Percentiles rank a stretch among this genome's conserved stretches.
These are phyloP conservation scores for Phyllosticta ampelicida DNA, from an alignment of 2,329 filamentous ascomycete genomes.

Conservation along the genomic window DNA sequence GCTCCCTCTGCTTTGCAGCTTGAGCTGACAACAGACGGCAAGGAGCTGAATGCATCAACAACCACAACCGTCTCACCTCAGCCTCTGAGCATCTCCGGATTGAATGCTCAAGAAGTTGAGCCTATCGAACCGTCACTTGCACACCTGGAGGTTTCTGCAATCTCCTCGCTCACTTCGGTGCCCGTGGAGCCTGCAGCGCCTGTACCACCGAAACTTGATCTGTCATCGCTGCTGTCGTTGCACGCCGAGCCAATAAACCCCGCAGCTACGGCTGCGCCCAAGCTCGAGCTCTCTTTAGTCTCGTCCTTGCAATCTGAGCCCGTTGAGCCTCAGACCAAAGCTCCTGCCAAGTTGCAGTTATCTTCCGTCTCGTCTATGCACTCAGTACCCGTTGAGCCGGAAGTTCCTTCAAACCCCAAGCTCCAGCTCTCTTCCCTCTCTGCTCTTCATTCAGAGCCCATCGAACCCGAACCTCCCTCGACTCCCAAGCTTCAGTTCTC, in stretches of 20 bases:
- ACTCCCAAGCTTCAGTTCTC: conserved; percentile 9
- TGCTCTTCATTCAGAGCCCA: conserved; percentile 14
- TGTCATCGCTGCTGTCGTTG: conserved; percentile 7
- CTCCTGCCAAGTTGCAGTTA: conserved; percentile 25
- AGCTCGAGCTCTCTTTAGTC: conserved; percentile 36
- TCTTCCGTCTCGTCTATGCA: conserved; percentile 38
- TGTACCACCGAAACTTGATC: conserved; percentile 1
- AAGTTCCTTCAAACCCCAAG: conserved; percentile 4
- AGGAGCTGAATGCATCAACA: conserved; percentile 11
- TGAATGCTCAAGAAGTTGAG: conserved; percentile 6
- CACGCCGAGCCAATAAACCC: conserved; percentile 9
- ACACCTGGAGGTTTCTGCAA: conserved; percentile 7
- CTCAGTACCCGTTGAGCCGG: conserved; percentile 27
- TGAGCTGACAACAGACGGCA: conserved; percentile 1
- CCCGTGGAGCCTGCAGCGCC: conserved; percentile 3
- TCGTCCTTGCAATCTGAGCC: conserved; percentile 37
- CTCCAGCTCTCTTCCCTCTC: conserved; percentile 8
- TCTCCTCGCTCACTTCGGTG: conserved; percentile 6
- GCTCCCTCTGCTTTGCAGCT: conserved; percentile 6
- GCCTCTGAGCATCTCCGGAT: conserved; percentile 2
- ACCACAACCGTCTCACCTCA: background rate
- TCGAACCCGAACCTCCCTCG: conserved; percentile 3
- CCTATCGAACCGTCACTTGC: background rate
- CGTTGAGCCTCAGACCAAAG: conserved; percentile 4
- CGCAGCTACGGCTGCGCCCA: conserved; percentile 1